A percentile compares a stretch with the other conserved stretches of the same genome.
These are phyloP conservation scores for Aspergillus caelatus DNA, from an alignment of 2,329 filamentous ascomycete genomes.

Conservation along the genomic window DNA sequence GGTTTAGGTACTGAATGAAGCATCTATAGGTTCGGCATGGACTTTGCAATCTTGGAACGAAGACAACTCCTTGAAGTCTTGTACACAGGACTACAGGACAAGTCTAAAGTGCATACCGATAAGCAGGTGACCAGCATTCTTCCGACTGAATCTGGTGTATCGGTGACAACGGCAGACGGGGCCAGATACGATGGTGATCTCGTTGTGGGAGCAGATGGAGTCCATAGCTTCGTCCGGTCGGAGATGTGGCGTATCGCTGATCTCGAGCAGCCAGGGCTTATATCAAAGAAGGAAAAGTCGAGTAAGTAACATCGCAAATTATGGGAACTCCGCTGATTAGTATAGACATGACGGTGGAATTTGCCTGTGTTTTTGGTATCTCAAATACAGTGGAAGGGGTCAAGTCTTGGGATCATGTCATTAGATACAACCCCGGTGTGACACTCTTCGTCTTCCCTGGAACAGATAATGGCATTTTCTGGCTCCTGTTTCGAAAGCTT, in stretches of 20 bases:
- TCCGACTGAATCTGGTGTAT: slow-evolving; percentile 24
- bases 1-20: neutral
- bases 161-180: slow-evolving; percentile 39
- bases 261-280: neutral
- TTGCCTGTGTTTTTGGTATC: slow-evolving; percentile 35
- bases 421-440: slow-evolving; percentile 18
- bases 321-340: neutral
- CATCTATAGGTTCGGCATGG: slow-evolving; percentile 17
- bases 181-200: slow-evolving; percentile 38
- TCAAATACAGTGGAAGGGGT: slow-evolving; percentile 21
- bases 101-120: slow-evolving; percentile 30
- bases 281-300: slow-evolving; percentile 12
- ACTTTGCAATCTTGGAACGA: slow-evolving; percentile 21
- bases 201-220: slow-evolving; percentile 47
- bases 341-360: slow-evolving; percentile 28
- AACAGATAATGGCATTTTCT: slow-evolving; percentile 27
- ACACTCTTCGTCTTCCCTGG: slow-evolving; percentile 20
- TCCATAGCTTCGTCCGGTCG: slow-evolving; percentile 41
- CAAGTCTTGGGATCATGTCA: slow-evolving; percentile 22
- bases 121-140: slow-evolving; percentile 33
- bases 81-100: slow-evolving; percentile 30
- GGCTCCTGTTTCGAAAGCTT: slow-evolving; percentile 32
- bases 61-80: slow-evolving; percentile 26
- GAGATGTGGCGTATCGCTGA: slow-evolving; percentile 35
- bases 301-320: neutral